phyloP scores from a whole-genome alignment of 2,329 filamentous ascomycete species.

The Nigrospora sphaerica region DNA sequence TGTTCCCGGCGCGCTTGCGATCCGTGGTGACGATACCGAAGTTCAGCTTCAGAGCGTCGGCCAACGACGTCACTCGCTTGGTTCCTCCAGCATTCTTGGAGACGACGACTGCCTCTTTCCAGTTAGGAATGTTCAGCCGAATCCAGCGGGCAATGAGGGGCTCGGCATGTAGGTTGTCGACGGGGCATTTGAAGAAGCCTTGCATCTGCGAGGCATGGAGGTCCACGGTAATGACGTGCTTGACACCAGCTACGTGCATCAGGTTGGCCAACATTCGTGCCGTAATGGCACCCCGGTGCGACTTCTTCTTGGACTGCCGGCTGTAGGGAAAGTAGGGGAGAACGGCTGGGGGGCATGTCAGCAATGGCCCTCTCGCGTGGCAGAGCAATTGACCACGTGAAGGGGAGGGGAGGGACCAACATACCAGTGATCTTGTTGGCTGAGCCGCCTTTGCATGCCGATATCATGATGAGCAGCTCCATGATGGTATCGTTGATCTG shows the following conservation, averaged over 20 bases:
- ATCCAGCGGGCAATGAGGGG: conserved; percentile 96
- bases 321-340: conserved; percentile 98
- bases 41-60: conserved; percentile 92
- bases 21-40: conserved; percentile 95
- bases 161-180: conserved; percentile 95
- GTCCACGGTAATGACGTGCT: conserved; percentile 96
- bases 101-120: conserved; percentile 89
- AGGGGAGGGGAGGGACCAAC: conserved; percentile 17
- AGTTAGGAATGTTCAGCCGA: conserved; percentile 75
- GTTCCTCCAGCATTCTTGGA: conserved; percentile 98
- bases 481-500: conserved; percentile 99
- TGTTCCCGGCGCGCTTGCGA: conserved; percentile 52
- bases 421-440: conserved; percentile 93
- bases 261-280: conserved; percentile 96
- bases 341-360: conserved; percentile 51
- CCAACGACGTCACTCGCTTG: conserved; percentile 91
- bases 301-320: conserved; percentile 98
- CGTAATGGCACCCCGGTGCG: conserved; percentile 90
- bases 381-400: not conserved
- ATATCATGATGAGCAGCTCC: conserved; percentile 99
- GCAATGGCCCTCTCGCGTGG: no score
- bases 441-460: conserved; percentile 94
- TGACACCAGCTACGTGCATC: conserved; percentile 85
- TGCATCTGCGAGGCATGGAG: conserved; percentile 98
- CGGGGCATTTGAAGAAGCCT: conserved; percentile 95